phyloP scores from a whole-genome alignment of 306 rosid genomes.

The Mimosa pudica region DNA sequence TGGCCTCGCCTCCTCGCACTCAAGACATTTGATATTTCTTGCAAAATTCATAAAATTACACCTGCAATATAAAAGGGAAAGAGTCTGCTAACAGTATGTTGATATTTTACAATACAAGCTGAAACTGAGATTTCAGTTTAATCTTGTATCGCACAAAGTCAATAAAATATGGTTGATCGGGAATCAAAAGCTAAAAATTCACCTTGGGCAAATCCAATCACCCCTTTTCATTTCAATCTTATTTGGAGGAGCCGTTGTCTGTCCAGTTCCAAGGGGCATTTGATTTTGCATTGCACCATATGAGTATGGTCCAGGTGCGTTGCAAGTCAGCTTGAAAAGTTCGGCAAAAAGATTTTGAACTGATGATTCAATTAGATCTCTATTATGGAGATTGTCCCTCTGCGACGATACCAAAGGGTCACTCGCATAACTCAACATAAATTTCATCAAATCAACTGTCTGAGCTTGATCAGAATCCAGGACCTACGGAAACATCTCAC shows the following conservation, averaged over 20 bases:
- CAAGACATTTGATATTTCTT: constrained; percentile 79
- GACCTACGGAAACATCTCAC: constrained; percentile 46
- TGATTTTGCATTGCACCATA: constrained; percentile 50
- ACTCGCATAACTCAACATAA: constrained; percentile 78
- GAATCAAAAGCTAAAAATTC: constrained; percentile 10
- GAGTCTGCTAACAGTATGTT: constrained; percentile 6
- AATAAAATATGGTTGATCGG: constrained; percentile 13
- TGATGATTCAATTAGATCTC: constrained; percentile 69
- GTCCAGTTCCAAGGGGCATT: constrained; percentile 50
- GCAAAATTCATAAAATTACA: constrained; percentile 98
- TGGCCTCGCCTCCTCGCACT: constrained; percentile 91
- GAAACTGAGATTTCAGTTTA: neutral
- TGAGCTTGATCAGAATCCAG: constrained; percentile 62
- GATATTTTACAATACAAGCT: neutral
- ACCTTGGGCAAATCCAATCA: constrained; percentile 95
- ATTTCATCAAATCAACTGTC: constrained; percentile 89
- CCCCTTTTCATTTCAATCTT: constrained; percentile 93
- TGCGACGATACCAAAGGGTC: constrained; percentile 51
- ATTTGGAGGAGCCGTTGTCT: constrained; percentile 43
- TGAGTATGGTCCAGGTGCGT: constrained; percentile 50
- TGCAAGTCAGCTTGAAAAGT: constrained; percentile 63
- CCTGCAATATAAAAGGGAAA: constrained; percentile 56
- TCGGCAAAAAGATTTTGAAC: constrained; percentile 67
- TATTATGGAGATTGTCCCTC: constrained; percentile 47
- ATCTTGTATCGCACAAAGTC: constrained; percentile 14